Evolutionary conservation across 2,329 filamentous ascomycete species (phyloP), one percentile per base, ranked within the genome.

Genomic region (Fusarium drepaniforme): DNA sequence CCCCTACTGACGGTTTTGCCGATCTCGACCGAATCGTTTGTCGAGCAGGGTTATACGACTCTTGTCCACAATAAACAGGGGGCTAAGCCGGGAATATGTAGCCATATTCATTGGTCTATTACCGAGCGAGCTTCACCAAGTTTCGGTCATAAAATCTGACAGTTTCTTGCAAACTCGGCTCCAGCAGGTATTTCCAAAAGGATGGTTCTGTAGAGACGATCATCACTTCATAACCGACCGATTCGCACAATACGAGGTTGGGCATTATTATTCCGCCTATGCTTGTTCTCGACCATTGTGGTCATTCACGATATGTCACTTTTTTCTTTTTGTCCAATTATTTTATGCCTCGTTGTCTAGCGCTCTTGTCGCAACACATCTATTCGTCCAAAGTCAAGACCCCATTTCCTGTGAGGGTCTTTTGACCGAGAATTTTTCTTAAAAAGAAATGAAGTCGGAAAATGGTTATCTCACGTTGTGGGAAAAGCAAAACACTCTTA

Each of bases 11-110:
- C 21, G 15, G 44, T 37, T 13, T 21, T 21, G 68, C 42, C 42
- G 71, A 74, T 74, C 63, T 28, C 25, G 67, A 44, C 28, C 38
- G 28, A n/a, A 62, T 35, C 16, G 35, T 61, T 5, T 44, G 58
- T 46, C 37, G 13, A n/a, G 57, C 25, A 61, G 58, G 38, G 58
- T 9, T 9, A 44, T 7, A 12, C 46, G 44, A 46, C 8, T 40
- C 2, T 37, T 30, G 28, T 33, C 63, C 71, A 68, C 44, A 37
- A 23, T 53, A 71, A 46, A 33, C 44, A 42, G 58, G 59, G 23
- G 23, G 3, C 33, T 58, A 60, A 44, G 2, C 33, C 57, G 57
- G 57, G 5, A 40, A 38, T 60, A 60, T 42, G 37, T 60, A 5
- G 3, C 23, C 57, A 8, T 40, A 60, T 60, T 28, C 35, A 40